Evolutionary conservation across 306 rosid species (phyloP), one percentile per base, ranked within the genome.

Genomic region (Canavalia gladiata): DNA sequence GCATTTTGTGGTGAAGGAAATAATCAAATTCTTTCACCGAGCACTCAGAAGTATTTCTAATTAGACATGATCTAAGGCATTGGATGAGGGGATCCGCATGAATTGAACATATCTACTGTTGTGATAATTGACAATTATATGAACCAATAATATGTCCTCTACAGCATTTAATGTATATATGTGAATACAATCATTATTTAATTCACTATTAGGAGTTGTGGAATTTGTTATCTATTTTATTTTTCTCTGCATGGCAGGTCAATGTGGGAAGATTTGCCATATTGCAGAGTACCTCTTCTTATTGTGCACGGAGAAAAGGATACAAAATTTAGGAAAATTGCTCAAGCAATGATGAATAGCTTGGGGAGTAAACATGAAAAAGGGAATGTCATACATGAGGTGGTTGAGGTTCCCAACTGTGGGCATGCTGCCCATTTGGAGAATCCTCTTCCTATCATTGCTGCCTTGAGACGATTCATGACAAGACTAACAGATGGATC

Each of bases 361-460:
- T 33, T 47, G 84, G 75, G 68, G 65, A 83, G 69, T 9, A 76
- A 74, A 25, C 82, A 58, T 68, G 82, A 62, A 60, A 37, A 78
- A 18, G 30, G 55, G 57, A 69, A 59, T 51, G 80, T 72, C 60
- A 72, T 89, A 30, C 92, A 79, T 54, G 89, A 90, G 69, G 86
- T 87, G 39, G 85, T 91, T 78, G 92, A 91, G 87, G 77, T 93
- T 83, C 95, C 97, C 28, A 72, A 86, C 63, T 86, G 88, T 66
- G 99, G 99, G 37, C 97, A 95, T 82, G 97, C 97, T 70, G 91
- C 80, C 18, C 99, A 95, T 86, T 84, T 95, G 79, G 99, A 95
- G 87, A 95, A 93, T 78, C 98, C 99, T 67, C 97, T 95, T 68
- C 86, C 90, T 50, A 56, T 90, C 28, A 59, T 93, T 81, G 69